A percentile compares a stretch with the other conserved stretches of the same genome.
Evolutionary conservation across 2,329 filamentous ascomycete species (phyloP).

Genomic region (Xylariaceae sp.): DNA sequence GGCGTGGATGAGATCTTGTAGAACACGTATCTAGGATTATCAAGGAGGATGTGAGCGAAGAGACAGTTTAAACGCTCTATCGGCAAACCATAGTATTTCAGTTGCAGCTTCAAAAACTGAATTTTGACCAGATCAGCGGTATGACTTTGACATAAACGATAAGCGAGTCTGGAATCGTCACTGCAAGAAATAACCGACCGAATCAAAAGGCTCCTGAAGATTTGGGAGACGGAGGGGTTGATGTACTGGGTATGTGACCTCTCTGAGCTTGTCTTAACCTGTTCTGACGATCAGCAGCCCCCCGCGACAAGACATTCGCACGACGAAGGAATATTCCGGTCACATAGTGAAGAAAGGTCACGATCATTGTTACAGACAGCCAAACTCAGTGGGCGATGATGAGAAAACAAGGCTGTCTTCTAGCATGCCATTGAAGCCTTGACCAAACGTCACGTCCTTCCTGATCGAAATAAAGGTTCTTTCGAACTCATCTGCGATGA

Average conservation of each 20-base stretch:
- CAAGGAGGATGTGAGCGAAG: constrained; percentile 7
- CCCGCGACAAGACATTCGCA: constrained; percentile 5
- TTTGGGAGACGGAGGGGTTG: background rate
- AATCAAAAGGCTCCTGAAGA: constrained; percentile 8
- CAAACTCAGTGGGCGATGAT: constrained; percentile 8
- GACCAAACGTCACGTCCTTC: constrained; percentile 7
- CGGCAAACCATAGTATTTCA: constrained; percentile 9
- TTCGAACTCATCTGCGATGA: constrained; percentile 10
- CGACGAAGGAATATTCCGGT: constrained; percentile 8
- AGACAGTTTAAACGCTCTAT: constrained; percentile 4
- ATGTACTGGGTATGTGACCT: constrained; percentile 4
- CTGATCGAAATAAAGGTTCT: constrained; percentile 2
- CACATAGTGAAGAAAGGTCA: constrained; percentile 7
- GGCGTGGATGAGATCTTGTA: constrained; percentile 11
- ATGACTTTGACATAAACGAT: constrained; percentile 1
- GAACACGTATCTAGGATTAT: constrained; percentile 9
- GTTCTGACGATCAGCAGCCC: constrained; percentile 1
- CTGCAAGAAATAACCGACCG: constrained; percentile 4
- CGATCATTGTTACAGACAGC: constrained; percentile 4
- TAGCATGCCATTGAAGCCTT: constrained; percentile 10
- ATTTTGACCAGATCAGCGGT: constrained; percentile 8
- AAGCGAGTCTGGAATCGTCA: background rate
- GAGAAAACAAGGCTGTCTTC: constrained; percentile 9
- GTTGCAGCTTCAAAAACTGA: constrained; percentile 7
- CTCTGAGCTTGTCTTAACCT: background rate